Percentiles rank a stretch among this genome's conserved stretches.
Conservation (phyloP, 2,329 filamentous ascomycete genomes). For the Botrytis tulipae region DNA sequence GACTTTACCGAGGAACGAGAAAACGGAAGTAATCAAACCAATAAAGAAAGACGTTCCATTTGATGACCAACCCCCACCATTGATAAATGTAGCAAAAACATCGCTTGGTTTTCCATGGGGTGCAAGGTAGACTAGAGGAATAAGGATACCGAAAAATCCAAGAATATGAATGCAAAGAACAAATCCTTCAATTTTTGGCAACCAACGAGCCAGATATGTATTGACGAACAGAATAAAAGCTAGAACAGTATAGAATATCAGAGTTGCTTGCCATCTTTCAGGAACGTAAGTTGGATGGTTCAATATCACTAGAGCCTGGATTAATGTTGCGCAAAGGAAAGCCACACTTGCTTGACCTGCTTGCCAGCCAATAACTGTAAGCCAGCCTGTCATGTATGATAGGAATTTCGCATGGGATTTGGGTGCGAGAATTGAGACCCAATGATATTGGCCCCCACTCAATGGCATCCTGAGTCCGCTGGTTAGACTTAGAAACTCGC, state of each 20-base stretch:
- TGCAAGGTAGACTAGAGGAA: conserved; percentile 39
- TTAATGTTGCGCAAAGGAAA: conserved; percentile 45
- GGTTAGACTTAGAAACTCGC: background rate
- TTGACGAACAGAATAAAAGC: conserved; percentile 45
- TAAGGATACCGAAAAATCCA: conserved; percentile 46
- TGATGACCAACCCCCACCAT: conserved; percentile 37
- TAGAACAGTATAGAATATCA: conserved; percentile 44
- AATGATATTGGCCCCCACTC: conserved; percentile 56
- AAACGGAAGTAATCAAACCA: conserved; percentile 32
- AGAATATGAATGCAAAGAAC: conserved; percentile 46
- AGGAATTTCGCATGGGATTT: conserved; percentile 49
- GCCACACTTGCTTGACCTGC: conserved; percentile 42
- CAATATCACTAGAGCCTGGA: conserved; percentile 42
- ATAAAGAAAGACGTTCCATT: conserved; percentile 40
- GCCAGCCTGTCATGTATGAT: conserved; percentile 52
- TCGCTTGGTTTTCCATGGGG: conserved; percentile 25
- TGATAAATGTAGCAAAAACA: conserved; percentile 38
- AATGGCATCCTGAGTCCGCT: conserved; percentile 46
- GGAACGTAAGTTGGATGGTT: conserved; percentile 41
- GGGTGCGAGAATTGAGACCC: conserved; percentile 54
- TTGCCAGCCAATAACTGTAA: conserved; percentile 48
- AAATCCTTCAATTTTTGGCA: conserved; percentile 45
- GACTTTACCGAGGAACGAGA: conserved; percentile 19
- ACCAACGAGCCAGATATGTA: conserved; percentile 40
- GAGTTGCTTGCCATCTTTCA: conserved; percentile 44